Conservation (phyloP, 1,284 basidiomycete species). For the Neolentinus lepideus region DNA sequence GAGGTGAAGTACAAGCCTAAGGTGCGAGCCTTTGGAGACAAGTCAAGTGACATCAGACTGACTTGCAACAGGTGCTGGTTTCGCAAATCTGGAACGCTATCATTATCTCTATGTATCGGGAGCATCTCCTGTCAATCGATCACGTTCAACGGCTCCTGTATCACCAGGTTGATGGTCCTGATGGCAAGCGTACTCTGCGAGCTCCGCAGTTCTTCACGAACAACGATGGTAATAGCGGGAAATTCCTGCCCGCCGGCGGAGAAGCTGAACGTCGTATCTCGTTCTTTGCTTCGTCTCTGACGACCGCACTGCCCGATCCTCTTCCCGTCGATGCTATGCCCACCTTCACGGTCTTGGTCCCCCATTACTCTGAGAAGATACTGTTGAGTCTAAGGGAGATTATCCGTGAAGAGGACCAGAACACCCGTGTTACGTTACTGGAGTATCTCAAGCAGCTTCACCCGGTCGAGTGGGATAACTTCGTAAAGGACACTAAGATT, state of each 20-base stretch:
- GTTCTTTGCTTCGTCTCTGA: slow-evolving; percentile 94
- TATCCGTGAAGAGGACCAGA: slow-evolving; percentile 95
- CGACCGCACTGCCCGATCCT: slow-evolving; percentile 88
- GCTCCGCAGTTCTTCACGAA: slow-evolving; percentile 95
- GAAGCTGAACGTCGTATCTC: slow-evolving; percentile 95
- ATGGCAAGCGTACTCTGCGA: slow-evolving; percentile 84
- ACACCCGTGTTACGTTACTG: slow-evolving; percentile 88
- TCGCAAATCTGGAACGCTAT: slow-evolving; percentile 98
- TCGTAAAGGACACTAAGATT: slow-evolving; percentile 99
- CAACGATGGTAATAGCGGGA: slow-evolving; percentile 71
- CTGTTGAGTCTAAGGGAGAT: slow-evolving; percentile 91
- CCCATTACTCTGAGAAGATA: slow-evolving; percentile 97
- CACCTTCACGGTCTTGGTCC: slow-evolving; percentile 93
- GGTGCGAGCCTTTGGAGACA: slow-evolving; percentile 28
- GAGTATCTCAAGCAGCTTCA: slow-evolving; percentile 99
- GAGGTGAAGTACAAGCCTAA: slow-evolving; percentile 98
- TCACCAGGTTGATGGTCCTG: slow-evolving; percentile 84
- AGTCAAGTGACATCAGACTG: background rate
- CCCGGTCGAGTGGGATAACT: slow-evolving; percentile 99
- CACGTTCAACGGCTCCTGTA: slow-evolving; percentile 93
- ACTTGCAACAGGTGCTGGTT: slow-evolving; percentile 64
- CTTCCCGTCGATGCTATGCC: slow-evolving; percentile 96
- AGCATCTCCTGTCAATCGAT: slow-evolving; percentile 91
- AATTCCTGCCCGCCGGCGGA: slow-evolving; percentile 91
- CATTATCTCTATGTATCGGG: slow-evolving; percentile 98